Percentiles rank a stretch among this genome's conserved stretches.
Evolutionary conservation across 805 yeast species (phyloP).

Genomic region (Candida orba): DNA sequence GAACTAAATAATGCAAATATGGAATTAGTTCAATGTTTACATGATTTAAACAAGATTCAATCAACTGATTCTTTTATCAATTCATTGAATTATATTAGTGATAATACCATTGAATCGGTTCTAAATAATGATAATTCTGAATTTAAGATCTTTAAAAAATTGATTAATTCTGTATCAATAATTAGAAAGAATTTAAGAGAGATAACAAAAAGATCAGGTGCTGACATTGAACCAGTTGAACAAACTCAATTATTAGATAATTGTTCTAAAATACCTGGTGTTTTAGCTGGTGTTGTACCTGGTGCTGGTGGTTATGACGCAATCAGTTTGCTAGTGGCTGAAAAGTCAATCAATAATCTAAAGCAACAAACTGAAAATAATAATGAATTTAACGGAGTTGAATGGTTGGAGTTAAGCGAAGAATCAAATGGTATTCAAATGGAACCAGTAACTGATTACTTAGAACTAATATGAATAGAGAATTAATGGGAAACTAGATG

Average conservation of each 20-base stretch:
- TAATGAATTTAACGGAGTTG: constrained; percentile 37
- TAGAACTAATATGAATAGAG: not conserved
- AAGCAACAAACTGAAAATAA: constrained; percentile 21
- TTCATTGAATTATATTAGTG: constrained; percentile 17
- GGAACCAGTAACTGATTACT: constrained; percentile 33
- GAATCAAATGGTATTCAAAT: constrained; percentile 50
- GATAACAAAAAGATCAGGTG: constrained; percentile 62
- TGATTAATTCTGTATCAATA: constrained; percentile 34
- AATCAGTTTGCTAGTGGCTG: constrained; percentile 60
- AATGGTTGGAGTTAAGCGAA: constrained; percentile 64
- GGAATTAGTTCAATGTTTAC: constrained; percentile 43
- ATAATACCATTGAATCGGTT: constrained; percentile 8
- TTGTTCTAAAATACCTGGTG: constrained; percentile 57
- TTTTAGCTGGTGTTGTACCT: constrained; percentile 93
- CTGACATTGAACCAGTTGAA: constrained; percentile 77
- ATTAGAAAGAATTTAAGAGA: constrained; percentile 54
- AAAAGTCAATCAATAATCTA: constrained; percentile 32
- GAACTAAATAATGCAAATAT: constrained; percentile 53
- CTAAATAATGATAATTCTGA: not conserved
- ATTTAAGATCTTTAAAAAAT: constrained; percentile 23
- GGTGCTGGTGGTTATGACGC: constrained; percentile 99
- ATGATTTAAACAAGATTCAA: constrained; percentile 30
- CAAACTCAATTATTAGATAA: constrained; percentile 67
- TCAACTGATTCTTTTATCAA: constrained; percentile 28
- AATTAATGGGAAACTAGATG: not conserved